A percentile compares a stretch with the other conserved stretches of the same genome.
Conservation (phyloP, 345 rosid species). For the Bretschneidera sinensis region DNA sequence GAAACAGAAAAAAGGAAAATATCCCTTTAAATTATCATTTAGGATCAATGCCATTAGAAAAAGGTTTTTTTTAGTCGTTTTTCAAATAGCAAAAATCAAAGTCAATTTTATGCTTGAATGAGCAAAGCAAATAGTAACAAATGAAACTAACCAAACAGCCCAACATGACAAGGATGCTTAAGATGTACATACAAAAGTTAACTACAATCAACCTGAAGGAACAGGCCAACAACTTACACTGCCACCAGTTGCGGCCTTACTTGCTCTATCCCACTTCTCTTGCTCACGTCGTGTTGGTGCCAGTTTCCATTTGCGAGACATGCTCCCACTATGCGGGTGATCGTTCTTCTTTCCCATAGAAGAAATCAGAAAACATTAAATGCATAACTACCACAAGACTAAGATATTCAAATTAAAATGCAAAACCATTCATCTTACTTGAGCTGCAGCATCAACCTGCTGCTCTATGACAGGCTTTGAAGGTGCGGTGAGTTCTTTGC, state of each 20-base stretch:
- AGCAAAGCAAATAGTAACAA: background rate
- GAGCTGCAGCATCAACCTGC: slow-evolving; percentile 25
- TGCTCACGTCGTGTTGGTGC: slow-evolving; percentile 85
- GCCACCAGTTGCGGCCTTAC: slow-evolving; percentile 85
- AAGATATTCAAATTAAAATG: background rate
- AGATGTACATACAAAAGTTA: background rate
- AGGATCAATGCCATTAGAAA: too few relatives aligned
- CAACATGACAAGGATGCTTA: background rate
- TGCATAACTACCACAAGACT: background rate
- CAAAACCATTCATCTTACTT: slow-evolving; percentile 32
- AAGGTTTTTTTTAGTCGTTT: background rate
- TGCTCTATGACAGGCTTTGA: slow-evolving; percentile 29
- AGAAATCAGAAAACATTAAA: background rate
- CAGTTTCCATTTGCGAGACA: slow-evolving; percentile 50
- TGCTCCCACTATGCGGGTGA: slow-evolving; percentile 27
- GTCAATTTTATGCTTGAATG: background rate
- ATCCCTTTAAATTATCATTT: too few relatives aligned
- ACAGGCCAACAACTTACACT: slow-evolving; percentile 46
- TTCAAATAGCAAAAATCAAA: too few relatives aligned
- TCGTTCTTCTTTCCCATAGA: slow-evolving; percentile 9
- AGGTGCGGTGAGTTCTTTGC: slow-evolving; percentile 61
- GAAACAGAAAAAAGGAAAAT: slow-evolving; percentile 5
- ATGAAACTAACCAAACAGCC: background rate
- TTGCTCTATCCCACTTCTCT: slow-evolving; percentile 90
- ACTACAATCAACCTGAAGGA: slow-evolving; percentile 1